These are phyloP conservation scores for Aspergillus flavus DNA, from an alignment of 2,329 filamentous ascomycete genomes.

Conservation along the genomic window DNA sequence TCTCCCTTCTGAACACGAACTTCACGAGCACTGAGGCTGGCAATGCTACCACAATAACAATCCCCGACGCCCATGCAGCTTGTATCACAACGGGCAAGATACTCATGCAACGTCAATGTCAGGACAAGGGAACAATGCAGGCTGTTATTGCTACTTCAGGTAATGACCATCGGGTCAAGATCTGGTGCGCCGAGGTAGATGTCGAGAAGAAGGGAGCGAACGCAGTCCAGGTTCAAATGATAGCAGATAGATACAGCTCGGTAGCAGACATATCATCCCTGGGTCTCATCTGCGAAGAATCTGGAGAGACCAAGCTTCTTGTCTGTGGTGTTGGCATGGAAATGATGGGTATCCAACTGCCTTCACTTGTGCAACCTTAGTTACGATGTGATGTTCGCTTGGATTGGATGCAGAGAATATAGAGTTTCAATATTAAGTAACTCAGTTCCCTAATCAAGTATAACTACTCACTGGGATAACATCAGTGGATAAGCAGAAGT, in stretches of 20 bases:
- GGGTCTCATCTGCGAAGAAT: conserved; percentile 36
- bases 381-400: conserved; percentile 14
- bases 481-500: not conserved
- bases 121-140: conserved; percentile 9
- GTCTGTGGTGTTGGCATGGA: conserved; percentile 56
- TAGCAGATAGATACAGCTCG: conserved; percentile 44
- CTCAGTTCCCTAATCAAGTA: not conserved
- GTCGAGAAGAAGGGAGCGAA: conserved; percentile 19
- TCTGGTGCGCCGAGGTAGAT: conserved; percentile 43
- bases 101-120: conserved; percentile 20
- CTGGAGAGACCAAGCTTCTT: conserved; percentile 34
- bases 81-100: conserved; percentile 46
- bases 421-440: not conserved
- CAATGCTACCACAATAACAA: conserved; percentile 35
- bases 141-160: conserved; percentile 42
- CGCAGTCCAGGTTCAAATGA: conserved; percentile 27
- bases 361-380: not conserved
- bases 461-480: not conserved
- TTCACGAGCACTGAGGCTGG: conserved; percentile 10
- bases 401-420: not conserved
- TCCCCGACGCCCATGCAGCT: conserved; percentile 49
- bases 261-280: conserved; percentile 60
- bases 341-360: conserved; percentile 34
- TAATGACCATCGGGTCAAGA: conserved; percentile 51
- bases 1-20: conserved; percentile 49